Evolutionary conservation across 306 rosid genomes (phyloP), one percentile per base, ranked within the genome.

Genomic region (Dicorynia guianensis): DNA sequence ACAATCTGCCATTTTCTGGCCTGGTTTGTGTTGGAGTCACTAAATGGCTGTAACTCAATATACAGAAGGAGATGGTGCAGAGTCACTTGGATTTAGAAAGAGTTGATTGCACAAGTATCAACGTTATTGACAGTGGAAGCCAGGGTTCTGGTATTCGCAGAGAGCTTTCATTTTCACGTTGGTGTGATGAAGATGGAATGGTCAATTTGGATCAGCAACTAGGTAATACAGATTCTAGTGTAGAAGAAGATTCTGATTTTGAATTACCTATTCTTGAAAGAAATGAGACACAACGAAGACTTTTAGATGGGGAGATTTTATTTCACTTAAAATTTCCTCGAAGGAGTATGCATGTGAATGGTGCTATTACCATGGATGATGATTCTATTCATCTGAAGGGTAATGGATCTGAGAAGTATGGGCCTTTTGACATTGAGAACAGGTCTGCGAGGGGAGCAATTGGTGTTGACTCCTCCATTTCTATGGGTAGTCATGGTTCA

Each of bases 91-190:
- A 75, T 80, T 70, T 71, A 47, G 86, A 83, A 61, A 82, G 59
- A 76, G 76, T 63, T 85, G 83, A 71, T 53, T 56, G 48, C 72
- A 52, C 69, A 8, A 85, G 50, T 63, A 76, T 79, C 48, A 58
- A 64, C 34, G 71, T 25, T 50, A 47, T 75, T 65, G 76, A 59
- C 73, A 65, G 76, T 78, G 74, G 77, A 82, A 79, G 67, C 69
- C 76, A 72, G 71, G 85, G 79, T 61, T 77, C 78, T 6, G 84
- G 84, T 69, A 54, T 82, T 75, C 75, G 80, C 57, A 83, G 93
- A 79, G 93, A 84, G 54, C 94, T 80, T 72, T 93, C 96, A 11
- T 91, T 91, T 80, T 89, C 91, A 4, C 39, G 89, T 59, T 89
- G 96, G 97, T 89, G 79, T 53, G 91, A 83, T 72, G 89, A 91